Percentiles rank a stretch among this genome's conserved stretches.
These are phyloP conservation scores for Rhazya stricta DNA, from an alignment of 257 asterid genomes.

Conservation along the genomic window DNA sequence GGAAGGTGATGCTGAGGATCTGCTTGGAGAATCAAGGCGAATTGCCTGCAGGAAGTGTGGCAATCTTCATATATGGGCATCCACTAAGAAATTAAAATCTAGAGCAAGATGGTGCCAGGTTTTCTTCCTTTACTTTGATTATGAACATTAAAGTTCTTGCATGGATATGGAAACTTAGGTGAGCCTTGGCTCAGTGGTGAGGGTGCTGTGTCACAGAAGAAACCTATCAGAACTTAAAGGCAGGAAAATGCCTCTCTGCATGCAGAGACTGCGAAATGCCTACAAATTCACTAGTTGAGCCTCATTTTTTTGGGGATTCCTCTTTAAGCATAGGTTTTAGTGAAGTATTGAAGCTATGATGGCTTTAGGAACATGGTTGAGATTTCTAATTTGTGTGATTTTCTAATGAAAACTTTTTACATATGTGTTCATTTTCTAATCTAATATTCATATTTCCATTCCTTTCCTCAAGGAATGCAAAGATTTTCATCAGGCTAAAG, in stretches of 20 bases:
- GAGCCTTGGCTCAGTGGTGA: not conserved
- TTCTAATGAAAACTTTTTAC: not conserved
- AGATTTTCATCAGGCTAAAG: conserved; percentile 91
- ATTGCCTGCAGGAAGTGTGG: conserved; percentile 92
- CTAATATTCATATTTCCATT: conserved; percentile 15
- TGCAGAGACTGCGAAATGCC: not conserved
- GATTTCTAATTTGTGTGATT: not conserved
- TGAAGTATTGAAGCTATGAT: not conserved
- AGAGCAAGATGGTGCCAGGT: conserved; percentile 99
- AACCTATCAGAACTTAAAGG: not conserved
- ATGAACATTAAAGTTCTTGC: not conserved
- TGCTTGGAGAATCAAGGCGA: conserved; percentile 52
- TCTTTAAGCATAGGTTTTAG: not conserved
- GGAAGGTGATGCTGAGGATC: conserved; percentile 54
- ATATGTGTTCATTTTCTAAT: not conserved
- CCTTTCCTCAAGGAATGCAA: conserved; percentile 65
- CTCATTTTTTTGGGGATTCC: not conserved
- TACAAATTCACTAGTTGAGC: not conserved
- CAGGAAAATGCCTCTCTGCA: not conserved
- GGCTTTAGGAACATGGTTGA: not conserved
- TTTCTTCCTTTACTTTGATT: conserved; percentile 13
- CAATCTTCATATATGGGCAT: conserved; percentile 65
- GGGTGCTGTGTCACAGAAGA: not conserved
- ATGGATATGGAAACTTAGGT: not conserved
- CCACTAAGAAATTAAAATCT: conserved; percentile 64